These are phyloP conservation scores for Entomortierella lignicola DNA, from an alignment of 192 early-diverging fungal genomes.

Conservation along the genomic window DNA sequence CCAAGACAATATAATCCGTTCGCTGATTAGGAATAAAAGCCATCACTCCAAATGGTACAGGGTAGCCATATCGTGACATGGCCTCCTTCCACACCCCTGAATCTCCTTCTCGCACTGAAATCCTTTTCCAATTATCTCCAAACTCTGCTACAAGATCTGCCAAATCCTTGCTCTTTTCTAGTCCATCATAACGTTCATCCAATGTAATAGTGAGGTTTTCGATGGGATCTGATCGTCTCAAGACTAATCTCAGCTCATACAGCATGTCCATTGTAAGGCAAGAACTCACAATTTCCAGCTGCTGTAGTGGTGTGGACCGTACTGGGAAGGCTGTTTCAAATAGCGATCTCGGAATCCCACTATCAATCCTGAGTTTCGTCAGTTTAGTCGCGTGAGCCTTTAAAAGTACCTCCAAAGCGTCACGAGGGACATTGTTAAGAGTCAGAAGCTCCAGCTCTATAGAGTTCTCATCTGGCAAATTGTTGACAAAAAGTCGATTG, in stretches of 20 bases:
- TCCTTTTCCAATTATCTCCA: neutral
- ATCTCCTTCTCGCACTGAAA: neutral
- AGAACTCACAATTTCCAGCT: constrained; percentile 6
- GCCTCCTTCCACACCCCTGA: neutral
- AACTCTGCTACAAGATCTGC: constrained; percentile 8
- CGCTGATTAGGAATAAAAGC: neutral
- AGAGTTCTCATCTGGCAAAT: constrained; percentile 7
- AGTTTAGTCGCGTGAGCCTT: constrained; percentile 1
- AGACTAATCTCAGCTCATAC: constrained; percentile 1
- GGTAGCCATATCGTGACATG: neutral
- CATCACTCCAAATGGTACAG: neutral
- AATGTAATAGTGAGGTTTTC: neutral
- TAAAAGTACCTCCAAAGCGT: neutral
- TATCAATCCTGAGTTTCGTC: constrained; percentile 8
- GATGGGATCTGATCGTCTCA: neutral
- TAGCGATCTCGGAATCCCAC: neutral
- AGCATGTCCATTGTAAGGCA: neutral
- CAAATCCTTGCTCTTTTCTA: constrained; percentile 7
- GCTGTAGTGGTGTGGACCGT: neutral
- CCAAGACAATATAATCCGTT: neutral
- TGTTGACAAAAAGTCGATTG: neutral
- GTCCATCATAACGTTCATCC: constrained; percentile 1
- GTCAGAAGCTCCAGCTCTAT: constrained; percentile 9
- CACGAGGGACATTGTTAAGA: neutral
- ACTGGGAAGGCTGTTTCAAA: neutral